Percentiles rank a stretch among this genome's conserved stretches.
phyloP scores from a whole-genome alignment of 208 protist species.

The Acanthamoeba castellanii region DNA sequence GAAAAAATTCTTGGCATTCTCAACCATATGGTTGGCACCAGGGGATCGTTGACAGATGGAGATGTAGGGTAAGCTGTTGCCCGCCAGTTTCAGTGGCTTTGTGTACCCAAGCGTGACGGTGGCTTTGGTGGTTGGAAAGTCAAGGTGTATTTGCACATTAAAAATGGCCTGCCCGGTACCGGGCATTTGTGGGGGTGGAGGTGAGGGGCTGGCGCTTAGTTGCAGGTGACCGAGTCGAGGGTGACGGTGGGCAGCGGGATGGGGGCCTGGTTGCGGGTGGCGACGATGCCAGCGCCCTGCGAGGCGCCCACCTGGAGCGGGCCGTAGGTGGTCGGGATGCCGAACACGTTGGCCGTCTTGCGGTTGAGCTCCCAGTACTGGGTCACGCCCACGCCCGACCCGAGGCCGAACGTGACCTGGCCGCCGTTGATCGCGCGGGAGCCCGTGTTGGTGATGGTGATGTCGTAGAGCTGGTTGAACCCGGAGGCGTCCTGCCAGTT shows the following conservation, averaged over 20 bases:
- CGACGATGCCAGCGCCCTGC: neutral
- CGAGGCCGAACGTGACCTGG: constrained; percentile 1
- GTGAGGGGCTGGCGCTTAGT: too few species aligned
- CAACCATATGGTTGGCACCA: too few species aligned
- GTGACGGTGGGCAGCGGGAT: constrained; percentile 71
- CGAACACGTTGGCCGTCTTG: neutral
- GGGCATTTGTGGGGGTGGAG: too few species aligned
- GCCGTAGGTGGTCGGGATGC: neutral
- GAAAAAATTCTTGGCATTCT: too few species aligned
- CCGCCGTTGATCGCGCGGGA: neutral
- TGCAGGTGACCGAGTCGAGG: neutral
- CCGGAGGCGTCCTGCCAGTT: neutral
- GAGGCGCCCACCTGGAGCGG: neutral
- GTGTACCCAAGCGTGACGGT: too few species aligned
- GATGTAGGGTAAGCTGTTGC: too few species aligned
- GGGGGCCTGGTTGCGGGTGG: neutral
- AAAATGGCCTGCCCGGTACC: too few species aligned
- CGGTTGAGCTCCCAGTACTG: neutral
- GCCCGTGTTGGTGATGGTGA: constrained; percentile 33
- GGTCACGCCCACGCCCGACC: neutral
- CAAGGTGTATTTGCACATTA: too few species aligned
- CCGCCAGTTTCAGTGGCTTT: too few species aligned
- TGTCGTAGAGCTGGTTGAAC: constrained; percentile 10
- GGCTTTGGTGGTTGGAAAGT: too few species aligned
- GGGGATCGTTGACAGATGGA: too few species aligned